Evolutionary conservation across 2,329 filamentous ascomycete species (phyloP).

Genomic region (Verticillium nubilum): DNA sequence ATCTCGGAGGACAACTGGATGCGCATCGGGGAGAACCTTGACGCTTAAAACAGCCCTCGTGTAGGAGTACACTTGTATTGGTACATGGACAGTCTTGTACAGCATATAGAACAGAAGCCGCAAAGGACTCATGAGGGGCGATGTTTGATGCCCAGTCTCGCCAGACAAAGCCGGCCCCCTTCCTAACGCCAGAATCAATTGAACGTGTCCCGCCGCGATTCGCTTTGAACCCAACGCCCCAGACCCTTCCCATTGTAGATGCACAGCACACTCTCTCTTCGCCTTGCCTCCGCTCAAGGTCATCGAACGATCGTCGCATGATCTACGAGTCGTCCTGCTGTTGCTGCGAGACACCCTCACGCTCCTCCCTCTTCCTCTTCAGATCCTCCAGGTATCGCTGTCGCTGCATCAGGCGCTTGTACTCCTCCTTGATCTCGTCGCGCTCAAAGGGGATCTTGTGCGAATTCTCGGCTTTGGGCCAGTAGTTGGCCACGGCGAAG

Average conservation of each 20-base stretch:
- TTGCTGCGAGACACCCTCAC: conserved; percentile 18
- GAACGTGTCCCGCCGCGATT: background rate
- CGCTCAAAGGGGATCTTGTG: conserved; percentile 71
- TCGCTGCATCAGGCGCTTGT: conserved; percentile 61
- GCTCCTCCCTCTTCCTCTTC: conserved; percentile 33
- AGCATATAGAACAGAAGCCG: conserved; percentile 6
- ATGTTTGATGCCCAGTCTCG: conserved; percentile 2
- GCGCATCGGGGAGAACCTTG: conserved; percentile 43
- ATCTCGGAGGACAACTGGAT: conserved; percentile 50
- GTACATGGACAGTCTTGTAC: conserved; percentile 5
- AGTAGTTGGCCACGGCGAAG: conserved; percentile 87
- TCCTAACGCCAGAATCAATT: background rate
- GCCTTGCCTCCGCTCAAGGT: background rate
- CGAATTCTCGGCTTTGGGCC: conserved; percentile 76
- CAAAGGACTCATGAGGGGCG: conserved; percentile 5
- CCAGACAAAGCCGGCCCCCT: background rate
- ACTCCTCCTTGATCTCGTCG: conserved; percentile 79
- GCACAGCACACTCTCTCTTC: background rate
- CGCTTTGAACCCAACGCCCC: background rate
- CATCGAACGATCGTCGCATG: background rate
- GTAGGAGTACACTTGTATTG: background rate
- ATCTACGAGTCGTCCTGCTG: conserved; percentile 14
- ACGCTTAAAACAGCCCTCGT: background rate
- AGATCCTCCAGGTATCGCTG: conserved; percentile 74
- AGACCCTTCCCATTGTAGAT: background rate